Evolutionary conservation across 345 rosid genomes (phyloP), one percentile per base, ranked within the genome.

Genomic region (Passiflora organensis): DNA sequence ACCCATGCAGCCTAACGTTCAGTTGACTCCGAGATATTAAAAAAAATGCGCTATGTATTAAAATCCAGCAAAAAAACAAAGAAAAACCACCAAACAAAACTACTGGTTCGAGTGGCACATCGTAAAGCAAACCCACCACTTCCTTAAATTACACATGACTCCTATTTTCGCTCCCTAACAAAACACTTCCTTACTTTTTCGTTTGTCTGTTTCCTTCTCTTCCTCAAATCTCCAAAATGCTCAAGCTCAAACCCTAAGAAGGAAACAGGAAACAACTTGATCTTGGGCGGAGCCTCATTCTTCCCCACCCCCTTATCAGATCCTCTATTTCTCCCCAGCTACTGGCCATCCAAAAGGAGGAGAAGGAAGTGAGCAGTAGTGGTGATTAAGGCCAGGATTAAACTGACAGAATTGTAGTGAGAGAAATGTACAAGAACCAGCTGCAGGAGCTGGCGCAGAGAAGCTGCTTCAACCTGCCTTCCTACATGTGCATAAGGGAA

Each of bases 401-500:
- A 41, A 5, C 1, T 37, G 49, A 20, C 32, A 55, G 81, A 85
- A 75, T 89, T 93, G 99, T 93, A 1, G 21, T 10, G 23, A 22
- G 38, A 55, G 81, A 85, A 76, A 93, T 93, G 99, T 93, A 93
- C 69, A 93, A 93, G 87, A 93, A 93, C 78, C 99, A 93, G 95
- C 81, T 93, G 16, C 99, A 93, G 64, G 99, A 93, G 96, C 89
- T 93, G 78, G 99, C 99, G 67, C 99, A 93, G 86, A 81, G 99
- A 80, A 93, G 99, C 95, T 93, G 99, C 82, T 93, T 93, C 74
- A 75, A 70, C 67, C 87, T 93, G 6, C 99, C 99, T 10, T 84
- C 95, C 12, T 93, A 93, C 65, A 82, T 89, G 4, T 89, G 95
- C 77, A 71, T 93, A 43, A 69, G 99, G 70, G 99, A 93, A 80